Evolutionary conservation across 192 early-diverging fungal species (phyloP), one percentile per base, ranked within the genome.

Genomic region (Gonapodya sp.): DNA sequence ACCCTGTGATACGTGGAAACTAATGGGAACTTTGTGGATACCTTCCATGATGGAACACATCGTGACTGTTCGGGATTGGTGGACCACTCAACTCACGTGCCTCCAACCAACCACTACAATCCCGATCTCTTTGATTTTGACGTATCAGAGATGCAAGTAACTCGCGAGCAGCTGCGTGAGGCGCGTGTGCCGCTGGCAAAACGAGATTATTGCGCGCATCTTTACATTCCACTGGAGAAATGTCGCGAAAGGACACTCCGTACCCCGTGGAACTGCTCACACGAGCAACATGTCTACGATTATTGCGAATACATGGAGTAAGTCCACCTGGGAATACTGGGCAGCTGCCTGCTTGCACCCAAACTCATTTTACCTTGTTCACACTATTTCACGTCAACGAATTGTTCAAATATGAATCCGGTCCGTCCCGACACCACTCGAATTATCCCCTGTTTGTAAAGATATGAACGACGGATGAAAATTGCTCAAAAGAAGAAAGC

Each of bases 291-390:
- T 73, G 87, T 88, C 75, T 98, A 95, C 85, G 93, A 94, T 84
- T 95, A 97, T 84, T 98, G 97, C 87, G 94, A 96, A 90, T 97
- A 97, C 86, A 94, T 96, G 80, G 97, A 98, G 89, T 89, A 80
- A 36, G 83, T 83, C 30, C 30, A 77, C 8, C 34, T 64, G 24
- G 46, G 8, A 24, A 64, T 64, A 24, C 8, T 16, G 46, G 46
- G n/a, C n/a, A n/a, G n/a, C n/a, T n/a, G n/a, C n/a, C n/a, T n/a
- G n/a, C n/a, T n/a, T n/a, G n/a, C n/a, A n/a, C n/a, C n/a, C n/a
- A n/a, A n/a, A n/a, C n/a, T n/a, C n/a, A n/a, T n/a, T n/a, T n/a
- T n/a, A n/a, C n/a, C n/a, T n/a, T n/a, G n/a, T n/a, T n/a, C n/a
- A n/a, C n/a, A n/a, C n/a, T n/a, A n/a, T n/a, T n/a, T n/a, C n/a